phyloP scores from a whole-genome alignment of 305 asterid genomes.

The Solanum chacoense region DNA sequence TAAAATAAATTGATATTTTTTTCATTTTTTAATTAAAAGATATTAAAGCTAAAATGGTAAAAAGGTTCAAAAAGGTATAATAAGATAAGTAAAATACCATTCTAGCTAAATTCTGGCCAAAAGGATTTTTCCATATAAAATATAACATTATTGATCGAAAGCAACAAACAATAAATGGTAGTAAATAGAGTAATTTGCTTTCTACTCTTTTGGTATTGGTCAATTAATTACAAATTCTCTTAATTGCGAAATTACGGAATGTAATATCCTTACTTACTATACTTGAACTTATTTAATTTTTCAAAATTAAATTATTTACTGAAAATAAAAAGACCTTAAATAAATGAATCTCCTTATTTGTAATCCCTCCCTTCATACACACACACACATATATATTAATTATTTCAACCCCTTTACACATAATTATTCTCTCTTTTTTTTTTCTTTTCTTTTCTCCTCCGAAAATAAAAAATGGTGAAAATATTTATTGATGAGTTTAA shows the following conservation, averaged over 20 bases:
- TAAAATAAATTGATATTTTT: too few relatives aligned
- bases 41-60: too few relatives aligned
- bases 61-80: too few relatives aligned
- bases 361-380: neutral
- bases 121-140: neutral
- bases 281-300: neutral
- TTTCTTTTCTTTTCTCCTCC: neutral
- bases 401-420: neutral
- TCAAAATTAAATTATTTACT: neutral
- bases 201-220: neutral
- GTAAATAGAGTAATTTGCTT: neutral
- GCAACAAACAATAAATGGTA: neutral
- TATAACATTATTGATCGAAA: neutral
- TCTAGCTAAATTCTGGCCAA: too few relatives aligned
- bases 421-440: neutral
- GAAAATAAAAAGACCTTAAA: neutral
- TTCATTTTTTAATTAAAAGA: too few relatives aligned
- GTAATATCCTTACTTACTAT: neutral
- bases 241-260: neutral
- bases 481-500: neutral
- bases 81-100: too few relatives aligned
- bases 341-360: neutral
- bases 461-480: neutral
- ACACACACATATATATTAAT: neutral
- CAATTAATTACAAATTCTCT: neutral